Evolutionary conservation across 1,284 basidiomycete species (phyloP), one percentile per base, ranked within the genome.

Genomic region (Ustilago vetiveriae): DNA sequence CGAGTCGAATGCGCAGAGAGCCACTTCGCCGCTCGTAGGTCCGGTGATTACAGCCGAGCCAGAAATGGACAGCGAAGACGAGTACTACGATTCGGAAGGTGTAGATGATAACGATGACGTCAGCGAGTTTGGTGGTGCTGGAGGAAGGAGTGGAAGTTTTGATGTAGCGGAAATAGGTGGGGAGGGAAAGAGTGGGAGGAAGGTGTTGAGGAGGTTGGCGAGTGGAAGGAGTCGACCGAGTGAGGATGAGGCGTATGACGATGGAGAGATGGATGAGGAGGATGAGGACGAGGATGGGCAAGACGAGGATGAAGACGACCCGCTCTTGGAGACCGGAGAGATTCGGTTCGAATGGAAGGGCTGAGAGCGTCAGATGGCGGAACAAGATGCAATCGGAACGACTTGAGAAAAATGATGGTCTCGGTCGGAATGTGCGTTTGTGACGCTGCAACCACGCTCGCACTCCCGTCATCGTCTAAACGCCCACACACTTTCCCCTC

Each of bases 311-410:
- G 71, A 72, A 13, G 80, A 79, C 21, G 78, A 81, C 33, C 64
- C 62, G 39, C 51, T 81, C 17, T 55, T 81, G 7, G 77, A 75
- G 39, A 66, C 66, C 9, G 80, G 80, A 13, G 80, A 81, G 47
- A 79, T 81, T 27, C 48, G 74, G 32, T 81, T 81, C 47, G 80
- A 81, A 35, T 79, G 78, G 77, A 68, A 65, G 17, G 72, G 33
- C 22, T 48, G 14, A 23, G 7, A 35, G 10, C 6, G 33, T 11
- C 21, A 4, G 9, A 7, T 9, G n/a, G n/a, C n/a, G n/a, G n/a
- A n/a, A n/a, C n/a, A n/a, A n/a, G n/a, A n/a, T n/a, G n/a, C n/a
- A n/a, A n/a, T n/a, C n/a, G n/a, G n/a, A n/a, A n/a, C n/a, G n/a
- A n/a, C n/a, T n/a, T n/a, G n/a, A n/a, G n/a, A n/a, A n/a, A n/a